Base-by-base conservation (phyloP, 2,329 filamentous ascomycete species). In the Ophiostoma australiae region DNA sequence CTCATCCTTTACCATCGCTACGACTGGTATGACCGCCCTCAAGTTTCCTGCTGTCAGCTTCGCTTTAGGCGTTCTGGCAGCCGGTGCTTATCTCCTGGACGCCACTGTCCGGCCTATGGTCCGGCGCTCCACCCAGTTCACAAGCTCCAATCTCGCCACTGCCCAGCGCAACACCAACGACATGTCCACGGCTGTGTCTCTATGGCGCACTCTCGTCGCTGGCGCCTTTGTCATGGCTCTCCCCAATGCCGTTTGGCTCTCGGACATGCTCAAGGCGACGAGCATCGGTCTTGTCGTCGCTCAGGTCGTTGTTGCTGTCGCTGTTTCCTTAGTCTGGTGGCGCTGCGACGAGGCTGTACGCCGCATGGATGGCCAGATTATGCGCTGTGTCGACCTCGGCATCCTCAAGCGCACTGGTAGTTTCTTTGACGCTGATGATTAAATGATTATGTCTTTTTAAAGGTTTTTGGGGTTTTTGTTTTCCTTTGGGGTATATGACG, bases 81-180 rank as follows among this genome's bases (percentile, higher is more conserved):
- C 80, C 0, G 84, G 83, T 27, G 77, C 77, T 0, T 76, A 80
- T 35, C 74, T 79, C 1, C 77, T 86, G 6, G 81, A 84, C 70
- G 78, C 79, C 2, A 79, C 81, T 0, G 78, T 79, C 1, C 76
- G 78, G 3, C 83, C 84, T 1, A 75, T 83, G 35, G 79, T 86
- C 65, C 78, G 79, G 35, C 79, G 80, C n/a, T 85, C 83, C 41
- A 82, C 84, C 8, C 81, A 81, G 66, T 86, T 84, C 73, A 85
- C 83, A 0, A 82, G 80, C 3, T 79, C 82, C 6, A 85, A 80
- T 75, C 78, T 85, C 33, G 78, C 78, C n/a, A 77, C 81, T 15
- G 80, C 80, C 33, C 79, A 84, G 69, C 81, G 84, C 39, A 83
- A 80, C 74, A 81, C 81, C 20, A 79, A 79, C 17, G 84, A 86